Percentiles rank a stretch among this genome's conserved stretches.
Evolutionary conservation across 2,329 filamentous ascomycete species (phyloP).

Genomic region (Xylaria hypoxylon): DNA sequence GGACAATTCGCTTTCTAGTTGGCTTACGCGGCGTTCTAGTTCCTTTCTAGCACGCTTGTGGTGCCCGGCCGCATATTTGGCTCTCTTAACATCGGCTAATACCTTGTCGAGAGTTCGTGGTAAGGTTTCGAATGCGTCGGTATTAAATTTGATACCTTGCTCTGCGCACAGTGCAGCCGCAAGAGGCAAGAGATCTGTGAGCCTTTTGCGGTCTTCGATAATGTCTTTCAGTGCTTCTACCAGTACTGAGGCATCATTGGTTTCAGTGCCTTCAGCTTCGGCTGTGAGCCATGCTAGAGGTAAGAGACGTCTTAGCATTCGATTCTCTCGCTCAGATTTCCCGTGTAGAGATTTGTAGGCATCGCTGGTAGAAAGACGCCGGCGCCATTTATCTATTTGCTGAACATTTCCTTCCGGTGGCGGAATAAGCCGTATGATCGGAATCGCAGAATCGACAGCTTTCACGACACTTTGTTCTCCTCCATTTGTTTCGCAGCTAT

Average conservation of each 20-base stretch:
- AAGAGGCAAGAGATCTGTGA: slow-evolving; percentile 38
- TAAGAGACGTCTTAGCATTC: slow-evolving; percentile 15
- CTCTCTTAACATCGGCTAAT: slow-evolving; percentile 19
- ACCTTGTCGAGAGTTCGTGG: slow-evolving; percentile 17
- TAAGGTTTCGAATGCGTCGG: slow-evolving; percentile 4
- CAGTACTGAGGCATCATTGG: slow-evolving; percentile 24
- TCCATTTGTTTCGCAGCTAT: slow-evolving; percentile 17
- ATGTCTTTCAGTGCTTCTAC: slow-evolving; percentile 34
- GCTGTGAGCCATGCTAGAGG: slow-evolving; percentile 40
- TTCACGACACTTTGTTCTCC: neutral
- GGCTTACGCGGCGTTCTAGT: neutral
- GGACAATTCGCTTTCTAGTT: slow-evolving; percentile 11
- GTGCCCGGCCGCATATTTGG: slow-evolving; percentile 7
- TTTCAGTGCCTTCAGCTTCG: slow-evolving; percentile 36
- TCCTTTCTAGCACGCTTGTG: slow-evolving; percentile 15
- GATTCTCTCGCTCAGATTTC: neutral
- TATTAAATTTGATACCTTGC: slow-evolving; percentile 28
- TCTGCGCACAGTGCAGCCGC: slow-evolving; percentile 41
- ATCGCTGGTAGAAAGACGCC: slow-evolving; percentile 5
- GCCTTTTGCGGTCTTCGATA: slow-evolving; percentile 37
- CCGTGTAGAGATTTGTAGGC: slow-evolving; percentile 2
- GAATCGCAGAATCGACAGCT: slow-evolving; percentile 11
- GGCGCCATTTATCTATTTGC: neutral
- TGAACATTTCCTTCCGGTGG: slow-evolving; percentile 25
- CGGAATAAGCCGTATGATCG: slow-evolving; percentile 27